Conservation (phyloP, 2,329 filamentous ascomycete species). For the Aspergillus fructus region DNA sequence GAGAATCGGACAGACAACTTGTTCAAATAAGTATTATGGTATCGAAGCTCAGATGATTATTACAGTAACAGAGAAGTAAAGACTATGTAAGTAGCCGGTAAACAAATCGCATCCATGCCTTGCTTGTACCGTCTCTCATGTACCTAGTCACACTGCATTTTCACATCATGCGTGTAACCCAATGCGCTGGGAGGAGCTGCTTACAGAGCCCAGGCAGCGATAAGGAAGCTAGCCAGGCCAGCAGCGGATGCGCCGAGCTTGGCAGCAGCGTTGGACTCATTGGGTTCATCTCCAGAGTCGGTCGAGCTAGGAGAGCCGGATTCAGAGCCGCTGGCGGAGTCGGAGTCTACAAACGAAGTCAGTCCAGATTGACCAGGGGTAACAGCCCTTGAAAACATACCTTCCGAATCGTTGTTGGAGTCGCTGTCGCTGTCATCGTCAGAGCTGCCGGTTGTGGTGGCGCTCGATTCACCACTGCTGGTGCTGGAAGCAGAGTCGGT, state of each 20-base stretch:
- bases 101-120: constrained; percentile 7
- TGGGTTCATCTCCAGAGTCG: constrained; percentile 15
- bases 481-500: constrained; percentile 23
- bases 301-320: constrained; percentile 17
- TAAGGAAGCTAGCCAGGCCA: constrained; percentile 34
- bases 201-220: constrained; percentile 41
- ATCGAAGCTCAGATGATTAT: constrained; percentile 6
- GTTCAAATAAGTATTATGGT: neutral
- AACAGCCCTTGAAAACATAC: neutral
- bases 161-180: neutral
- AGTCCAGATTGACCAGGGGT: neutral
- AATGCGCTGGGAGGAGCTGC: neutral
- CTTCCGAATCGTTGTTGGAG: neutral
- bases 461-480: constrained; percentile 21
- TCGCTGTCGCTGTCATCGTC: constrained; percentile 16
- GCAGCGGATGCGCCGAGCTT: constrained; percentile 35
- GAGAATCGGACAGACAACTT: neutral
- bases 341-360: constrained; percentile 7
- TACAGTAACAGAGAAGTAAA: constrained; percentile 9
- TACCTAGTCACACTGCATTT: neutral
- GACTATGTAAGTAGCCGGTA: constrained; percentile 13
- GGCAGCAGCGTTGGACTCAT: constrained; percentile 32
- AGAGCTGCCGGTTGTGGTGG: constrained; percentile 22
- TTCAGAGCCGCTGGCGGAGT: constrained; percentile 15
- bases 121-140: constrained; percentile 3